Evolutionary conservation across 148 eudicot genomes (phyloP).

Genomic region (Polygonum aviculare): DNA sequence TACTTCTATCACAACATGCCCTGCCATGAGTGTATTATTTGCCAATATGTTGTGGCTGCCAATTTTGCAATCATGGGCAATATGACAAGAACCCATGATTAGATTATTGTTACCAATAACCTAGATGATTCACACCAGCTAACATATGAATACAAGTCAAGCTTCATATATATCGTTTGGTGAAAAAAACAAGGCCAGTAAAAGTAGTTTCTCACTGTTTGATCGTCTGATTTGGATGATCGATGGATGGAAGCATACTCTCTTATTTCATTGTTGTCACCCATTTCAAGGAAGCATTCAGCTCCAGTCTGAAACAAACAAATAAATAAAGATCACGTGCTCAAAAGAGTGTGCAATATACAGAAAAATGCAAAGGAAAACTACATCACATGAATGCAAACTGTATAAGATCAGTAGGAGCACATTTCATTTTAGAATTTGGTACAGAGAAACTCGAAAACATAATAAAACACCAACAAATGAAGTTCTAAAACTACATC

Average conservation of each 20-base stretch:
- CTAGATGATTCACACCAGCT: slow-evolving; percentile 24
- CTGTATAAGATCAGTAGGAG: background rate
- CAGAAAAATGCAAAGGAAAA: background rate
- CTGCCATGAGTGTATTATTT: slow-evolving; percentile 78
- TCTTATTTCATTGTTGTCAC: slow-evolving; percentile 90
- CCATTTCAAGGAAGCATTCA: slow-evolving; percentile 81
- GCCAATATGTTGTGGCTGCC: slow-evolving; percentile 81
- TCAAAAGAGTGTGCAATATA: background rate
- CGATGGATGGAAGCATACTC: slow-evolving; percentile 82
- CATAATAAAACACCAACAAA: background rate
- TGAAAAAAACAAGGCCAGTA: background rate
- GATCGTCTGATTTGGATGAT: slow-evolving; percentile 68
- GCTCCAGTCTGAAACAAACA: slow-evolving; percentile 46
- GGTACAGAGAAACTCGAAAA: slow-evolving; percentile 10
- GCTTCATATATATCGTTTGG: background rate
- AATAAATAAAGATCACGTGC: too few species aligned
- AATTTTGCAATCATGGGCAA: slow-evolving; percentile 36
- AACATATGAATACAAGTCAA: background rate
- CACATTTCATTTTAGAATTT: background rate
- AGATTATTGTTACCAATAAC: slow-evolving; percentile 83
- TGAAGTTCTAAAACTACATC: background rate
- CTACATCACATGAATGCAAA: background rate
- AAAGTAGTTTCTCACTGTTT: slow-evolving; percentile 44
- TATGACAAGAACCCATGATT: slow-evolving; percentile 75
- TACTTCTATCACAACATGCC: slow-evolving; percentile 83